Conservation (phyloP, 768 basidiomycete genomes). For the Mrakia blollopis region DNA sequence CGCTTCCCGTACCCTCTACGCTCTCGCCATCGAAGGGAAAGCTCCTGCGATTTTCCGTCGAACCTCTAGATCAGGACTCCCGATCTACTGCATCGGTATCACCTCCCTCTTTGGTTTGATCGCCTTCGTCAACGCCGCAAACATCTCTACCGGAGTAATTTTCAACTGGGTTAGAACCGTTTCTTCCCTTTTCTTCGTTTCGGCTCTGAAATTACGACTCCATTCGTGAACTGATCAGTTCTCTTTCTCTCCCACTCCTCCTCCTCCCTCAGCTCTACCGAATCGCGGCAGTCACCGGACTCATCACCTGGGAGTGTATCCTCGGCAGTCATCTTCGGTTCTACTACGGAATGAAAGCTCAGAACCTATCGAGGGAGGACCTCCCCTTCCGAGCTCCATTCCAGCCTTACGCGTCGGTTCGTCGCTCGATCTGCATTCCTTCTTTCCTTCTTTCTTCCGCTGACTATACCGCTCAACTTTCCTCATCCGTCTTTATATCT, state of each 20-base stretch:
- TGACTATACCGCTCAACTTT: too few relatives aligned
- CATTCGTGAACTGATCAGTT: too few relatives aligned
- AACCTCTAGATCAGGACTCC: constrained; percentile 41
- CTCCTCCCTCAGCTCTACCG: constrained; percentile 38
- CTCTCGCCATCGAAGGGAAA: constrained; percentile 39
- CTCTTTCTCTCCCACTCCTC: too few relatives aligned
- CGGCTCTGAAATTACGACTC: too few relatives aligned
- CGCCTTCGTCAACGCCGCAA: constrained; percentile 27
- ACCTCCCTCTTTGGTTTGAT: constrained; percentile 39
- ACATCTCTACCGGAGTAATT: constrained; percentile 13
- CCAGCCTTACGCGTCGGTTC: constrained; percentile 35
- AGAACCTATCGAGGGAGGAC: constrained; percentile 11
- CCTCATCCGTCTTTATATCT: too few relatives aligned
- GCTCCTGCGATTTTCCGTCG: constrained; percentile 41
- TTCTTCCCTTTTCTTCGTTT: too few relatives aligned
- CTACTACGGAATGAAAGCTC: constrained; percentile 30
- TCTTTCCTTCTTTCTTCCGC: too few relatives aligned
- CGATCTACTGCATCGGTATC: constrained; percentile 34
- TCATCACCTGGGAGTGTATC: constrained; percentile 32
- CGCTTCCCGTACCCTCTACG: constrained; percentile 38
- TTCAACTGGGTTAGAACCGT: constrained; percentile 29
- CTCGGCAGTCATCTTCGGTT: constrained; percentile 9
- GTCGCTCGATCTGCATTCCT: too few relatives aligned
- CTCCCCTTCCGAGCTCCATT: constrained; percentile 32
- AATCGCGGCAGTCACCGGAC: constrained; percentile 42